Base-by-base conservation (phyloP, 2,329 filamentous ascomycete species). In the Xylariaceae sp. region DNA sequence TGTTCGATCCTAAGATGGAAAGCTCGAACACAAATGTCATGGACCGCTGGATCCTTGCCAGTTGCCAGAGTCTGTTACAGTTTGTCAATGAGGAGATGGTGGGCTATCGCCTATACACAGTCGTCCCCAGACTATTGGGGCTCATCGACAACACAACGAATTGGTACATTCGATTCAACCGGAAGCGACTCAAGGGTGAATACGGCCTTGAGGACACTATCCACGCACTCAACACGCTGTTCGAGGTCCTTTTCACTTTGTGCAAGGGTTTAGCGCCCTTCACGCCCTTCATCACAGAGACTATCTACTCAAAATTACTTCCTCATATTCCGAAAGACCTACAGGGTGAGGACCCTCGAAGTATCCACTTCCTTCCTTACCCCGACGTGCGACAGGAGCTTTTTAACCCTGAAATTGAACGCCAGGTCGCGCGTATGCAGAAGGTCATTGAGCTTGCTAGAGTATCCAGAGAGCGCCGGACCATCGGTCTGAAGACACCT, bases 161-260 rank as follows among this genome's bases (percentile, higher is more conserved):
- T 73, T 96, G 91, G 91, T 96, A 96, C 73, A 96, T 96, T 70
- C 83, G 91, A 58, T 95, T 96, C 77, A 96, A 96, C 76, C 83
- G 91, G 52, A 88, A 84, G 67, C 80, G 86, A 44, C 72, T 89
- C 52, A 89, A 89, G 79, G 86, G 86, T 47, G 86, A 61, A 46
- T 57, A 59, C n/a, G 60, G 60, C 2, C 73, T 89, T 29, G 81
- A 91, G 11, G 94, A 97, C 69, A 96, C 94, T 8, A 77, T 87
- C 49, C 89, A 95, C 67, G 94, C 92, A 0, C 78, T 99, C 52
- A 96, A 97, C 73, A 92, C 94, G 1, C 81, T 97, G 6, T 96
- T 95, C 65, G 91, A 96, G 73, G 89, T 96, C 53, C 78, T 97
- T 29, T 96, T 86, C 74, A 97, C 91, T 4, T 80, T 97, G 39